Evolutionary conservation across 1,284 basidiomycete species (phyloP).

Genomic region (Laetiporus sulphureus): DNA sequence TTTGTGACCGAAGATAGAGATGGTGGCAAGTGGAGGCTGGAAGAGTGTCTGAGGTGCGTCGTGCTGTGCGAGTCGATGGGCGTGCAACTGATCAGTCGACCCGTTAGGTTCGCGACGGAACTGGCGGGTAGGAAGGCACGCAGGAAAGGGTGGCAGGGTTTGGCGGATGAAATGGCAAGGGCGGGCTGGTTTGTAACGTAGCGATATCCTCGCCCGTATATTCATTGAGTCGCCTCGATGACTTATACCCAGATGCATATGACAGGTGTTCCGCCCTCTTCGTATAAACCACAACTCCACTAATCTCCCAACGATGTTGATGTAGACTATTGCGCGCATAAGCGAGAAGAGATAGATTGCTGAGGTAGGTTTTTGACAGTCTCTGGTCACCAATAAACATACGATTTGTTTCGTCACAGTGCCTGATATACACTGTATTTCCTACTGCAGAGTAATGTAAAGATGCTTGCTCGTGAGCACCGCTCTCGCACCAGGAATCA

Average conservation of each 20-base stretch:
- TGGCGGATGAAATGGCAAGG: conserved; percentile 63
- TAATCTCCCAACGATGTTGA: too few species aligned
- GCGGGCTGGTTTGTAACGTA: conserved; percentile 60
- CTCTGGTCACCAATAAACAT: too few species aligned
- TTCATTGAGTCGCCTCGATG: too few species aligned
- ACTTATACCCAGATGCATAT: too few species aligned
- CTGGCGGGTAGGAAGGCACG: conserved; percentile 65
- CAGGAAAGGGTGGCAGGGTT: conserved; percentile 50
- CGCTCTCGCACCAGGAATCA: conserved; percentile 66
- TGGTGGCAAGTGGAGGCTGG: conserved; percentile 56
- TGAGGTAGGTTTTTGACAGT: too few species aligned
- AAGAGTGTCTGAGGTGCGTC: conserved; percentile 67
- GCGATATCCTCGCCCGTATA: too few species aligned
- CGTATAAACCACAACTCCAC: too few species aligned
- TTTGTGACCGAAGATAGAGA: conserved; percentile 27
- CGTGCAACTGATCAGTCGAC: neutral
- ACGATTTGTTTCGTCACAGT: too few species aligned
- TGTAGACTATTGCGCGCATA: too few species aligned
- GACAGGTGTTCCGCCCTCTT: too few species aligned
- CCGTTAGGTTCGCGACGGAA: conserved; percentile 65
- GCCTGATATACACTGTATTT: too few species aligned
- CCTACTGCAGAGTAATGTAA: conserved; percentile 51
- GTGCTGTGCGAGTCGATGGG: neutral
- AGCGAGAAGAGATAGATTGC: too few species aligned
- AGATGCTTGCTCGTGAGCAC: conserved; percentile 66